Base-by-base conservation (phyloP, 2,329 filamentous ascomycete genomes). In the Meredithiella fracta region DNA sequence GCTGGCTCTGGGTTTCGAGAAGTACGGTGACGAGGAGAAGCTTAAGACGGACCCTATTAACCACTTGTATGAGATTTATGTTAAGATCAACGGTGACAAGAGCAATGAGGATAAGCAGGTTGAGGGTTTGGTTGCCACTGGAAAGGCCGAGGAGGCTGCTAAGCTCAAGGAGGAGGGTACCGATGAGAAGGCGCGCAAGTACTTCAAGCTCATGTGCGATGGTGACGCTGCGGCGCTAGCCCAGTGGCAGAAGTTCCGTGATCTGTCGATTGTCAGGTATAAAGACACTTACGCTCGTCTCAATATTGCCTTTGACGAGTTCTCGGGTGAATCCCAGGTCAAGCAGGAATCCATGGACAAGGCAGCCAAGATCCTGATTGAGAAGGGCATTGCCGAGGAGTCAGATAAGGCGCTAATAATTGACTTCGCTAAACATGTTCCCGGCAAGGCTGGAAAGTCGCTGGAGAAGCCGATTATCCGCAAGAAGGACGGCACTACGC, bases 61-160 rank as follows among this genome's bases (percentile, higher is more conserved):
- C 67, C 86, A 92, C 66, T 72, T 92, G 8, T 90, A 83, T 67
- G 79, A 89, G 63, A 82, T 92, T 53, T 92, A 91, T 63, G 85
- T 90, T 60, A 78, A 80, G 67, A 87, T 91, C 67, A 88, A 84
- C 67, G 70, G 70, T 58, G 80, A 86, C 51, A 76, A 83, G 65
- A 68, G 72, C 1, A 77, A 73, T 0, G 83, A 90, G 70, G 82
- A 83, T 61, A 82, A 84, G 60, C 66, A 75, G 58, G 78, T 83
- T 23, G 80, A 81, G 62, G 73, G 69, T 44, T 70, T 75, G 61
- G 76, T 78, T 64, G 70, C 72, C 40, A 72, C 72, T 44, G 73
- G 76, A 58, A 60, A 63, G 38, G 57, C 58, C 3, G 59, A 57
- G 22, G 57, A 59, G 47, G 62, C 62, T 1, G 58, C 61, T 23